phyloP scores from a whole-genome alignment of 176 grass and related monocot species.

The Urochloa ruziziensis region DNA sequence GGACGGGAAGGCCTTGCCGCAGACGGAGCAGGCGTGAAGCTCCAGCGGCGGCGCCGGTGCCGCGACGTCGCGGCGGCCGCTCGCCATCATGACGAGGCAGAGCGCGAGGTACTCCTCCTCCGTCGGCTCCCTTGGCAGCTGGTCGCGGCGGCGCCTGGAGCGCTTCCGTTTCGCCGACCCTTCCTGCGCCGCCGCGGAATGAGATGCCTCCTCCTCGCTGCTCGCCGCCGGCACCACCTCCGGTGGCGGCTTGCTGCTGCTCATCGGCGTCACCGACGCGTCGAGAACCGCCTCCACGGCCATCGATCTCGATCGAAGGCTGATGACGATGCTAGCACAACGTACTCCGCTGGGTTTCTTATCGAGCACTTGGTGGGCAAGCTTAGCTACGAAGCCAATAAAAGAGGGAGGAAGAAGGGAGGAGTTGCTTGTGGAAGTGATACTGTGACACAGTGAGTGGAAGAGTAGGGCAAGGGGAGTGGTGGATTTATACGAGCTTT shows the following conservation, averaged over 20 bases:
- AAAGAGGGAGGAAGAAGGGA: not conserved
- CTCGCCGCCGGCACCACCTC: not conserved
- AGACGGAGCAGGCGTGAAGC: slow-evolving; percentile 74
- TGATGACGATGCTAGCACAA: not conserved
- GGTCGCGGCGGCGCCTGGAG: slow-evolving; percentile 32
- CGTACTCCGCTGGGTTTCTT: not conserved
- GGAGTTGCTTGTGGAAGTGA: not conserved
- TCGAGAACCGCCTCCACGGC: slow-evolving; percentile 52
- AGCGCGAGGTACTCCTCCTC: slow-evolving; percentile 81
- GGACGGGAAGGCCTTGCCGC: slow-evolving; percentile 75
- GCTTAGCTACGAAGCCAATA: not conserved
- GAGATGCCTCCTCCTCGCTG: not conserved
- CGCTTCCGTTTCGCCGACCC: slow-evolving; percentile 60
- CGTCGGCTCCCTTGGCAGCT: not conserved
- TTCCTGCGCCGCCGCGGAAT: not conserved
- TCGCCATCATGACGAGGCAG: slow-evolving; percentile 74
- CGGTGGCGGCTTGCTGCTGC: no score
- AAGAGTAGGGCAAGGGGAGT: slow-evolving; percentile 28
- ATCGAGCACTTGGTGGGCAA: not conserved
- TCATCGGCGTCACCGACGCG: not conserved
- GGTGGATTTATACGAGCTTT: slow-evolving; percentile 23
- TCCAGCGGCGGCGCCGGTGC: not conserved
- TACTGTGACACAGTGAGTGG: slow-evolving; percentile 30
- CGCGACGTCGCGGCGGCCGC: slow-evolving; percentile 30
- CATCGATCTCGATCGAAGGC: slow-evolving; percentile 27